phyloP scores from a whole-genome alignment of 371 early-diverging fungal species.

The Dichotomocladium elegans region DNA sequence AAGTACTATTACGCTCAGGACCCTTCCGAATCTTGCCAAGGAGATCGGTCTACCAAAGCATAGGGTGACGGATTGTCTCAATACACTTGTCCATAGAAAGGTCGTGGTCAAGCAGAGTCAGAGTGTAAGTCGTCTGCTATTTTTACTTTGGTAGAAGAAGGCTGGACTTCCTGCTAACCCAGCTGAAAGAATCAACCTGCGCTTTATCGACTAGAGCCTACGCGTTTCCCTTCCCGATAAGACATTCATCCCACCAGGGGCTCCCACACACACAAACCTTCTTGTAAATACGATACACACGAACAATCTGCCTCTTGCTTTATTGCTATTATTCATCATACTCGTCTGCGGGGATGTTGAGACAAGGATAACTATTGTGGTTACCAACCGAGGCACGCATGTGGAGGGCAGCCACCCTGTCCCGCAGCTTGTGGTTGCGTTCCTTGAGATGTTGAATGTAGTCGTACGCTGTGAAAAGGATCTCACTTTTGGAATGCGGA shows the following conservation, averaged over 20 bases:
- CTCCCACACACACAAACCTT: not conserved
- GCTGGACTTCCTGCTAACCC: too few species aligned
- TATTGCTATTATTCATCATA: not conserved
- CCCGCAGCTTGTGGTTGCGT: not conserved
- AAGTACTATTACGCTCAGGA: too few species aligned
- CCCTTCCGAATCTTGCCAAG: slow-evolving; percentile 14
- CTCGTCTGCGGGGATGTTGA: not conserved
- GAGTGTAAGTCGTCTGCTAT: slow-evolving; percentile 17
- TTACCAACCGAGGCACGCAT: not conserved
- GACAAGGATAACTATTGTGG: not conserved
- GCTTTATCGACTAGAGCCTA: not conserved
- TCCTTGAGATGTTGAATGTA: not conserved
- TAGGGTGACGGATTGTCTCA: slow-evolving; percentile 21
- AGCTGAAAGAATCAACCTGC: not conserved
- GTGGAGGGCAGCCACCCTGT: not conserved
- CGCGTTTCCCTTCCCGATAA: not conserved
- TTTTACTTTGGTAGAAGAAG: too few species aligned
- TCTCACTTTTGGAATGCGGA: not conserved
- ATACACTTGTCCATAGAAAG: slow-evolving; percentile 22
- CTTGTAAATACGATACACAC: too few species aligned
- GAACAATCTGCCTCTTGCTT: too few species aligned
- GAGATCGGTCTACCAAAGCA: slow-evolving; percentile 12
- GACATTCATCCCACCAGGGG: not conserved
- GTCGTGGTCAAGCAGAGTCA: slow-evolving; percentile 19
- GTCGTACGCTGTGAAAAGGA: not conserved